phyloP scores from a whole-genome alignment of 108 stramenopile genomes.

The Nitzschia inconspicua region DNA sequence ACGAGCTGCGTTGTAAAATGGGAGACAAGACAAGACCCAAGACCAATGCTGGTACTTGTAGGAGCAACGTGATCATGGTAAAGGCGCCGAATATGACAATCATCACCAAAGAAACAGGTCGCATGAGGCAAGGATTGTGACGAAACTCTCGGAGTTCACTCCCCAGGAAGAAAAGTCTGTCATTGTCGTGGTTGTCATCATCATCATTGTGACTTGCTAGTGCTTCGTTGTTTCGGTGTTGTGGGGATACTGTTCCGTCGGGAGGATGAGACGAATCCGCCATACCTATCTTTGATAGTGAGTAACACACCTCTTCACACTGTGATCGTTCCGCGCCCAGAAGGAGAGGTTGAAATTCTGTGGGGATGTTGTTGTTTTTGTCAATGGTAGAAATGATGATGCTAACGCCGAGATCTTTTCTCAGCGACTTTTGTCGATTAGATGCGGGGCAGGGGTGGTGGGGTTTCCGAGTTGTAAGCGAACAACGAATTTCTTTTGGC shows the following conservation, averaged over 20 bases:
- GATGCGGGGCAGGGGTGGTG: too few species aligned
- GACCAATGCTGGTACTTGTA: constrained; percentile 55
- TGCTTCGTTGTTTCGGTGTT: background rate
- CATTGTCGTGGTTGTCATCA: background rate
- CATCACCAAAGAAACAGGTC: constrained; percentile 47
- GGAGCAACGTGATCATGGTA: constrained; percentile 33
- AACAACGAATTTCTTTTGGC: too few species aligned
- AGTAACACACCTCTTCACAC: too few species aligned
- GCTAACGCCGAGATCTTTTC: too few species aligned
- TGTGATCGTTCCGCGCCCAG: too few species aligned
- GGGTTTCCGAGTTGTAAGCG: too few species aligned
- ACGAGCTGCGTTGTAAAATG: constrained; percentile 38
- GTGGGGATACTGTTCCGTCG: background rate
- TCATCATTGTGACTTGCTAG: background rate
- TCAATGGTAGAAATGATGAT: too few species aligned
- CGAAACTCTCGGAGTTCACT: constrained; percentile 53
- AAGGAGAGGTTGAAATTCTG: background rate
- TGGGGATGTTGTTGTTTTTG: background rate
- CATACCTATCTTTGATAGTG: too few species aligned
- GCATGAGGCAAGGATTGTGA: constrained; percentile 74
- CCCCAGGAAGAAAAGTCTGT: constrained; percentile 5
- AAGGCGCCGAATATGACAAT: constrained; percentile 42
- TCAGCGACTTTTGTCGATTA: too few species aligned
- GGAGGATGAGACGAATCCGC: background rate
- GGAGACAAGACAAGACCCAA: constrained; percentile 66